Base-by-base conservation (phyloP, 139 green algal genomes). In the Coelastrella sp. region DNA sequence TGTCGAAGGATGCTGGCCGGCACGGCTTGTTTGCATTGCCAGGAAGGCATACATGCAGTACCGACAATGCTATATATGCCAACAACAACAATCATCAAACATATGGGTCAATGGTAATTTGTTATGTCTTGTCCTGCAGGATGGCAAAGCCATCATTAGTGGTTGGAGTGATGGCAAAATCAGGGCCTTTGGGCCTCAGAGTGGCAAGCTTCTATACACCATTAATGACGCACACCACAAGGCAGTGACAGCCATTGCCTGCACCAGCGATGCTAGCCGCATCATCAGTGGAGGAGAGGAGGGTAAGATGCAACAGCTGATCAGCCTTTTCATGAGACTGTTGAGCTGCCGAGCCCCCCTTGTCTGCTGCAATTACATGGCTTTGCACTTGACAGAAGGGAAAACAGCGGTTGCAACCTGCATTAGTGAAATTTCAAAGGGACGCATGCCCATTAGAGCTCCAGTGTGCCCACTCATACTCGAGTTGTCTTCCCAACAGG, bases 81-180 rank as follows among this genome's bases (percentile, higher is more conserved):
- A 47, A 47, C 32, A 47, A 47, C 32, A 47, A 47, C 32, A 1
- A 47, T 47, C 32, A 47, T 47, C 32, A 47, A 47, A 47, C 32
- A 47, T 47, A 47, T 47, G 32, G 32, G 32, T 47, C 32, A 47
- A 47, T 47, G 32, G 32, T 47, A 47, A 47, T 47, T 47, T 47
- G 32, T 47, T 23, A 76, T 76, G 16, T 76, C 22, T 22, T 83
- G 32, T 80, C 11, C n/a, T 54, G 56, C 93, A 95, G 83, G 94
- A 98, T 89, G 96, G 96, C 86, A 93, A 91, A 23, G 88, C 59
- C 86, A 96, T 98, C 56, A 79, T 98, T 74, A 95, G 84, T 13
- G 96, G 96, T 7, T 98, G 96, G 96, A 94, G 86, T 80, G 96
- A 98, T 86, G 96, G 96, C 80, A 96, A 96, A 83, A 97, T 99